phyloP scores from a whole-genome alignment of 1,284 basidiomycete species.

The Fistulinella cinereoalba region DNA sequence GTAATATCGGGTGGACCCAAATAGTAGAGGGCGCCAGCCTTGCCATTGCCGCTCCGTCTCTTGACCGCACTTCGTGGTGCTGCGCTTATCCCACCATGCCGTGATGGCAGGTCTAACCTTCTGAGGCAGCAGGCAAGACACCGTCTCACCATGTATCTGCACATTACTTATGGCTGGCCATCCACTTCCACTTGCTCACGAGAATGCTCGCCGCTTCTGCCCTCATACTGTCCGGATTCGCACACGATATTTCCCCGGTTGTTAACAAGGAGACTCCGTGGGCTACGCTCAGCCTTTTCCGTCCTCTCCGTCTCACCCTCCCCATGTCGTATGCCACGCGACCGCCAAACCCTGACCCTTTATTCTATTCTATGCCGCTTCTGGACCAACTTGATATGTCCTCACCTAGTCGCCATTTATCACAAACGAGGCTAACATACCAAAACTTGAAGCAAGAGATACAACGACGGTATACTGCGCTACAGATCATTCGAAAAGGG shows the following conservation, averaged over 20 bases:
- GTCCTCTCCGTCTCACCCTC: conserved; percentile 34
- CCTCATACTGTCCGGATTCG: conserved; percentile 32
- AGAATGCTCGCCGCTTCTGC: conserved; percentile 29
- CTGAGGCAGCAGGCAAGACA: conserved; percentile 19
- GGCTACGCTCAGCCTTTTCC: conserved; percentile 35
- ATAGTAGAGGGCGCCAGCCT: not conserved
- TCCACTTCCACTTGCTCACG: conserved; percentile 13
- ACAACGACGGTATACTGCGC: conserved; percentile 39
- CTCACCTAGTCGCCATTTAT: conserved; percentile 39
- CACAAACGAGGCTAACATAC: conserved; percentile 11
- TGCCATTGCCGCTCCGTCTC: conserved; percentile 20
- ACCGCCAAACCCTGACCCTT: conserved; percentile 23
- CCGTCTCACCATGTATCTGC: conserved; percentile 28
- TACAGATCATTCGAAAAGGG: conserved; percentile 41
- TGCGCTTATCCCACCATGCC: conserved; percentile 25
- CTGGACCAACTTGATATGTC: conserved; percentile 39
- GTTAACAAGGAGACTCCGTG: conserved; percentile 26
- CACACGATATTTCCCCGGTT: conserved; percentile 36
- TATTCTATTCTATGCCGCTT: conserved; percentile 41
- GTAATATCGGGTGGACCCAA: conserved; percentile 6
- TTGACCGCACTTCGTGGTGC: conserved; percentile 13
- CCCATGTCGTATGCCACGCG: conserved; percentile 31
- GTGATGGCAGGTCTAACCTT: conserved; percentile 31
- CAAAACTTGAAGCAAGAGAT: conserved; percentile 39
- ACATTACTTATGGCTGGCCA: conserved; percentile 26